Evolutionary conservation across 768 basidiomycete species (phyloP).

Genomic region (Gloeopeniophorella convolvens): DNA sequence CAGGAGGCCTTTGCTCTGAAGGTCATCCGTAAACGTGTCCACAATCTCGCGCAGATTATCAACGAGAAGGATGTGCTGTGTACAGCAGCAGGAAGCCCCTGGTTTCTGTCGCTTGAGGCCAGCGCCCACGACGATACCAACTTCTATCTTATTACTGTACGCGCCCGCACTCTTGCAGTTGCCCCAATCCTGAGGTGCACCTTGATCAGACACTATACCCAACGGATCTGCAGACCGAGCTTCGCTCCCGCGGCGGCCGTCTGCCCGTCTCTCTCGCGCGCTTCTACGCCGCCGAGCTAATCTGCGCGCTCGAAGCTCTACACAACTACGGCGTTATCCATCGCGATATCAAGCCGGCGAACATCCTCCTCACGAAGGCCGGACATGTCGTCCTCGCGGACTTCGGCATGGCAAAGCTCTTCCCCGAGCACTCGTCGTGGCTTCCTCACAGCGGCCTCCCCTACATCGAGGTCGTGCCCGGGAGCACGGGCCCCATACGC

Average conservation of each 20-base stretch:
- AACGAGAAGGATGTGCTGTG: conserved; percentile 16
- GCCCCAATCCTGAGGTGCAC: background rate
- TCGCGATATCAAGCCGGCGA: conserved; percentile 44
- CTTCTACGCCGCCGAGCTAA: conserved; percentile 17
- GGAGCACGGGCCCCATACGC: background rate
- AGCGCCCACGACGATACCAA: conserved; percentile 20
- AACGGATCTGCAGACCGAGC: conserved; percentile 15
- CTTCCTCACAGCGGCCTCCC: background rate
- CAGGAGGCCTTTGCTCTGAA: conserved; percentile 12
- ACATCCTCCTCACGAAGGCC: conserved; percentile 18
- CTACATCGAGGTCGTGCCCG: background rate
- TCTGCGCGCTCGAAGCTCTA: conserved; percentile 28
- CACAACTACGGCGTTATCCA: conserved; percentile 39
- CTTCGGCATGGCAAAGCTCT: conserved; percentile 21
- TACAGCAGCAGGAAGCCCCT: conserved; percentile 3
- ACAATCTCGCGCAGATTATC: conserved; percentile 2
- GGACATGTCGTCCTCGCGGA: conserved; percentile 18
- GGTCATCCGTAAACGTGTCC: conserved; percentile 15
- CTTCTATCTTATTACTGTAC: conserved; percentile 20
- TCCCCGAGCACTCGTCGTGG: background rate
- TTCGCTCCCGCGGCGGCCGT: conserved; percentile 13
- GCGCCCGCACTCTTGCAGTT: background rate
- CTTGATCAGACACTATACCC: conserved; percentile 7
- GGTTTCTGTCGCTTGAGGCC: conserved; percentile 19
- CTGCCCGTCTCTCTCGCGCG: conserved; percentile 11